These are phyloP conservation scores for Trametes elegans DNA, from an alignment of 768 basidiomycete genomes.

Conservation along the genomic window DNA sequence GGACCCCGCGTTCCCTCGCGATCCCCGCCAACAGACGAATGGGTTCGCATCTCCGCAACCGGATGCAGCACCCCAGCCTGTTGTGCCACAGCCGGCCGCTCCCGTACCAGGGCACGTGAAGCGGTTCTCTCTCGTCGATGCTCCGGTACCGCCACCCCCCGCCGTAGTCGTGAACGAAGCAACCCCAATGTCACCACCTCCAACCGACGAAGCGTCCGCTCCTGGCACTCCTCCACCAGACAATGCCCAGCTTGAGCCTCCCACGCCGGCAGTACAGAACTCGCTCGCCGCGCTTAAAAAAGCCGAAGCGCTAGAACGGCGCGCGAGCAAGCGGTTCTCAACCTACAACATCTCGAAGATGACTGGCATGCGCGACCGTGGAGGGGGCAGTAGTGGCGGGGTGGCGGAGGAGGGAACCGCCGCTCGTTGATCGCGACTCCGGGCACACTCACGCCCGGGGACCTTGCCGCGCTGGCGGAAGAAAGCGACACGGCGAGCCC, in stretches of 20 bases:
- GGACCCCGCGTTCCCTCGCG: constrained; percentile 13
- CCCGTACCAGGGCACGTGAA: constrained; percentile 61
- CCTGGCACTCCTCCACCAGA: constrained; percentile 20
- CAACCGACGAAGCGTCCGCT: neutral
- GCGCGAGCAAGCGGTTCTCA: constrained; percentile 95
- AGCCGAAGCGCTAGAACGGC: constrained; percentile 80
- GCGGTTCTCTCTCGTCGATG: constrained; percentile 78
- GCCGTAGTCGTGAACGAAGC: constrained; percentile 55
- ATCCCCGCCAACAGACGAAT: constrained; percentile 13
- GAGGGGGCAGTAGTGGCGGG: constrained; percentile 28
- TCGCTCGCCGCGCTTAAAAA: constrained; percentile 88
- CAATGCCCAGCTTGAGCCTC: constrained; percentile 29
- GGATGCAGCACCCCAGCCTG: neutral
- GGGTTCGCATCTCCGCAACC: constrained; percentile 9
- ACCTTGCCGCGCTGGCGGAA: constrained; percentile 72
- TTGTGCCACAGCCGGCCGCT: constrained; percentile 12
- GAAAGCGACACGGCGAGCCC: constrained; percentile 34
- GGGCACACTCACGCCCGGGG: constrained; percentile 62
- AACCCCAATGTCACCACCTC: constrained; percentile 23
- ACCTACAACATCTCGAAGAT: constrained; percentile 94
- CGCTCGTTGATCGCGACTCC: constrained; percentile 62
- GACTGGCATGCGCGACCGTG: constrained; percentile 51
- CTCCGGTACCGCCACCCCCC: constrained; percentile 51
- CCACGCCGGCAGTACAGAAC: constrained; percentile 64
- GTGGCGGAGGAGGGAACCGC: constrained; percentile 51